Percentiles rank a stretch among this genome's conserved stretches.
Conservation (phyloP, 2,329 filamentous ascomycete species). For the Ophiocordyceps camponoti-saundersi region DNA sequence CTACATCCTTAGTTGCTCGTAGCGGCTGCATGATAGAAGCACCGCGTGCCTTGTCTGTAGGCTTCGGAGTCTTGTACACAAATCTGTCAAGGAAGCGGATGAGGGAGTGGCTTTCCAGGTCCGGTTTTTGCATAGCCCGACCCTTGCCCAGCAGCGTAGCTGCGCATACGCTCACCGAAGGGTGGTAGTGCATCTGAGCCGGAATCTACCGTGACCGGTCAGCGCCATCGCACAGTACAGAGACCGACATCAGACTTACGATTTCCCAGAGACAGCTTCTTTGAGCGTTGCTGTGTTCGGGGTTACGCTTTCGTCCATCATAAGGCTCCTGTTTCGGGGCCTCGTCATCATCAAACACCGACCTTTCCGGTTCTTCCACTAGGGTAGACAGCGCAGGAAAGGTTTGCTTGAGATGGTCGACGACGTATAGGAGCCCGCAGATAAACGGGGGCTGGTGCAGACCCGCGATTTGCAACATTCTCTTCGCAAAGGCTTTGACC, state of each 20-base stretch:
- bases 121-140: constrained; percentile 69
- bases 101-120: constrained; percentile 75
- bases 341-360: constrained; percentile 45
- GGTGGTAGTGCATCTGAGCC: constrained; percentile 60
- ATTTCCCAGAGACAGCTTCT: constrained; percentile 87
- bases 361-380: constrained; percentile 63
- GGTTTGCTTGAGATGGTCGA: constrained; percentile 60
- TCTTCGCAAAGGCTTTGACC: constrained; percentile 90
- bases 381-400: constrained; percentile 71
- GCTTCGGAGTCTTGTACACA: constrained; percentile 89
- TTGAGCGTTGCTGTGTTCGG: constrained; percentile 85
- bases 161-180: constrained; percentile 77
- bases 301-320: constrained; percentile 80
- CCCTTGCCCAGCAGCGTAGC: constrained; percentile 50
- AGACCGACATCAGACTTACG: constrained; percentile 24
- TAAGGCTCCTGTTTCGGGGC: constrained; percentile 35
- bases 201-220: constrained; percentile 13
- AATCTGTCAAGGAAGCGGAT: constrained; percentile 96
- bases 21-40: constrained; percentile 95
- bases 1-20: constrained; percentile 29
- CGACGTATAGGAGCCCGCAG: constrained; percentile 80
- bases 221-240: not conserved
- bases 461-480: constrained; percentile 71
- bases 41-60: constrained; percentile 49
- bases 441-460: constrained; percentile 87